Conservation (phyloP, 768 basidiomycete species). For the Trametes elegans region DNA sequence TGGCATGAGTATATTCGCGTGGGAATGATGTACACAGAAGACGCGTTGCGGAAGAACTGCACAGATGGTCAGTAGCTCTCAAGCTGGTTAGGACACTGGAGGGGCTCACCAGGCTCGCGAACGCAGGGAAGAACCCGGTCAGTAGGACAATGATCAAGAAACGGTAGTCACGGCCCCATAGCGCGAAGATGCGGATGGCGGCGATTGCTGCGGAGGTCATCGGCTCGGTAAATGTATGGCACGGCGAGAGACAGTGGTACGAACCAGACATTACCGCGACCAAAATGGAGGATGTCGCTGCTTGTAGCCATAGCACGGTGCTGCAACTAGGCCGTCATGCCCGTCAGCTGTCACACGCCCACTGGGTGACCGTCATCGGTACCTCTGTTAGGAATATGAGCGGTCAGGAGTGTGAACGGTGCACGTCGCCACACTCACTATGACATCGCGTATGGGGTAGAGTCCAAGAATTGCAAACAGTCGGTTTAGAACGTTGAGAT, state of each 20-base stretch:
- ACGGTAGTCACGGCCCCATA: slow-evolving; percentile 1
- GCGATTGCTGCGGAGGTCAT: slow-evolving; percentile 16
- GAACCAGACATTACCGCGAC: slow-evolving; percentile 1
- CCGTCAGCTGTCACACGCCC: not conserved
- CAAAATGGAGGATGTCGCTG: not conserved
- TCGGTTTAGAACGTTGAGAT: slow-evolving; percentile 15
- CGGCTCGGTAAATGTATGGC: not conserved
- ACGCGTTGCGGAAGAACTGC: slow-evolving; percentile 13
- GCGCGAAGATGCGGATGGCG: slow-evolving; percentile 19
- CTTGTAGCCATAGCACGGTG: not conserved
- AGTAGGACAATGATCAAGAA: slow-evolving; percentile 1
- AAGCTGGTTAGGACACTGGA: too few species aligned
- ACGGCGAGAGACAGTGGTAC: not conserved
- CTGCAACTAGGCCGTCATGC: slow-evolving; percentile 8
- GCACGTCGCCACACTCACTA: not conserved
- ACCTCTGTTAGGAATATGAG: not conserved
- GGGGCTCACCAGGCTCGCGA: slow-evolving; percentile 12
- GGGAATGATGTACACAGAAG: not conserved
- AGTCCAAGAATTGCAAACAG: slow-evolving; percentile 7
- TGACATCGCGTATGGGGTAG: not conserved
- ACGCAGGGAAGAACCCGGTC: slow-evolving; percentile 15
- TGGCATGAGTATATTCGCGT: slow-evolving; percentile 10
- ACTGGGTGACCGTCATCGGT: not conserved
- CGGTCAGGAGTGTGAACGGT: not conserved
- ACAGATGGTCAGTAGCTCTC: not conserved